Evolutionary conservation across 2,329 filamentous ascomycete species (phyloP), one percentile per base, ranked within the genome.

Genomic region (Chlorencoelia australis): DNA sequence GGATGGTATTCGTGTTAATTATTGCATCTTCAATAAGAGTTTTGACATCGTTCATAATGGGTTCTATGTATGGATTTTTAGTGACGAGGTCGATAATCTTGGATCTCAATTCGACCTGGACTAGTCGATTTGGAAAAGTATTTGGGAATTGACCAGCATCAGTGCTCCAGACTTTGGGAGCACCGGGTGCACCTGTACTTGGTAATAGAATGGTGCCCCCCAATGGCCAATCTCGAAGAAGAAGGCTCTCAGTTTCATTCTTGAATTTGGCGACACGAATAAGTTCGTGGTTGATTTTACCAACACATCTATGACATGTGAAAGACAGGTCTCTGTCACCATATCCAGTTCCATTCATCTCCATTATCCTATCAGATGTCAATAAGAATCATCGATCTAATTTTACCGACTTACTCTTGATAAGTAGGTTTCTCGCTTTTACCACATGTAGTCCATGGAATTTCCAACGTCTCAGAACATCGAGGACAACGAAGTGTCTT

Each of bases 151-250:
- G 13, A n/a, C n/a, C n/a, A 13, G 4, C 25, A 14, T 7, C 26
- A 21, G 5, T 43, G 37, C 11, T 25, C 39, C 44, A 21, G 11
- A 14, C 48, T 35, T 49, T 51, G 2, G 61, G 46, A 2, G 45
- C 33, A 19, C 62, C 53, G 0, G 75, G 71, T 11, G 62, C 56
- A 0, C 81, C 82, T 0, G 50, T 64, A 1, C 59, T 54, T 0
- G 67, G 53, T 7, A 73, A 63, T 6, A 85, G 63, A 4, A 85
- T 54, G 0, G 81, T 86, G 1, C 82, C 81, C 0, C 79, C 75
- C 64, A 88, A 73, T 0, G 80, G 75, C 2, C 60, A 52, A 10
- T 63, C 47, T 3, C 64, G 47, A 3, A 56, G 41, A 3, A 73
- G 47, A 0, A 84, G 61, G 0, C 51, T 49, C 16, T 64, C 53